A percentile compares a stretch with the other conserved stretches of the same genome.
Evolutionary conservation across 2,329 filamentous ascomycete genomes (phyloP).

Genomic region (Chaetomium strumarium): DNA sequence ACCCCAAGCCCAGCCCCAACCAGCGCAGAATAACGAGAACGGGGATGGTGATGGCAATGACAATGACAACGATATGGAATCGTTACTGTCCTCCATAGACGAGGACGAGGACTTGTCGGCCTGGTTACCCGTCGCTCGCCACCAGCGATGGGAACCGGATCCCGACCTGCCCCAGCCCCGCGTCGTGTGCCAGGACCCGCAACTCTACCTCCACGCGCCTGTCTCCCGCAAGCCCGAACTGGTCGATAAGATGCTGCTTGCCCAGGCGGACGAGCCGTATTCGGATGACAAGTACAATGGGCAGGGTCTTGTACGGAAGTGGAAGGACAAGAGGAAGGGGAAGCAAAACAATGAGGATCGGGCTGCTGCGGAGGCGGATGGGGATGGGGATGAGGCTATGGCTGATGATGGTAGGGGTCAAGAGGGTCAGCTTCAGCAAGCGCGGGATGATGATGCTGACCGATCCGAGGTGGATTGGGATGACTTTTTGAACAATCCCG

Average conservation of each 20-base stretch:
- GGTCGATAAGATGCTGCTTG: constrained; percentile 6
- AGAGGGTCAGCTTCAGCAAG: neutral
- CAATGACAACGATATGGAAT: no score
- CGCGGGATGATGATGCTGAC: neutral
- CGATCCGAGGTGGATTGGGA: constrained; percentile 5
- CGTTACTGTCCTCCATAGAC: no score
- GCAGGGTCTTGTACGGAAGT: neutral
- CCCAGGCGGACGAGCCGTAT: constrained; percentile 10
- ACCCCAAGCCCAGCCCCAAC: neutral
- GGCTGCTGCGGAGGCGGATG: neutral
- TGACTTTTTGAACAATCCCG: constrained; percentile 3
- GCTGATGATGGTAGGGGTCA: neutral
- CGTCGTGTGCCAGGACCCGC: no score
- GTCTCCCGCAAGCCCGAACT: no score
- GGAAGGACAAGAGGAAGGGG: neutral
- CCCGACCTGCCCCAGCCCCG: no score
- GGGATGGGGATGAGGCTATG: neutral
- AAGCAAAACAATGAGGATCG: neutral
- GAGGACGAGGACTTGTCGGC: no score
- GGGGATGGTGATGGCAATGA: no score
- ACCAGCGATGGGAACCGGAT: no score
- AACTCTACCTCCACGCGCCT: no score
- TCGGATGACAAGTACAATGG: neutral
- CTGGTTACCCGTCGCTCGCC: no score
- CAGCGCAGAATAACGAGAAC: constrained; percentile 7